Conservation (phyloP, 2,329 filamentous ascomycete species). For the Fusarium sp. region DNA sequence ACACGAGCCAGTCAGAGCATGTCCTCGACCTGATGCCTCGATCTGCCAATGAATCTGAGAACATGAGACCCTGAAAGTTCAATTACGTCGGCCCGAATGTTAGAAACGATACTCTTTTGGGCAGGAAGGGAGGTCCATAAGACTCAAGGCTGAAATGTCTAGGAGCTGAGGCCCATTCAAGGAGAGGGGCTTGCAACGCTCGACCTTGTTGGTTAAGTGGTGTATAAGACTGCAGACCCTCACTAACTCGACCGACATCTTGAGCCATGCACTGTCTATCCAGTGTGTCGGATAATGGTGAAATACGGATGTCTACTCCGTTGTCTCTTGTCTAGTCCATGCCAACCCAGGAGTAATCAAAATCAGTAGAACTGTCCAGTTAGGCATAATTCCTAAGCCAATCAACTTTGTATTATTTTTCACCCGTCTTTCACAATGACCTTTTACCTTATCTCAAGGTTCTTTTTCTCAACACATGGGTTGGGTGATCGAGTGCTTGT, state of each 20-base stretch:
- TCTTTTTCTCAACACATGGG: background rate
- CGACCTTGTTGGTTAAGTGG: background rate
- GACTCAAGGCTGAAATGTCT: background rate
- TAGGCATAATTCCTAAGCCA: background rate
- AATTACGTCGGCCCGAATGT: background rate
- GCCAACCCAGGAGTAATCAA: background rate
- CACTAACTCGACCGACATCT: fast-evolving
- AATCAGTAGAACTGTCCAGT: background rate
- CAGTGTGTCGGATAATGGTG: background rate
- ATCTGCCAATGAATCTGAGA: background rate
- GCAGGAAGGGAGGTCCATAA: background rate
- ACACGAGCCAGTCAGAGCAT: background rate
- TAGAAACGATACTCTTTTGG: background rate
- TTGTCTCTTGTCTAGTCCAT: background rate
- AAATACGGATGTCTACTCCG: background rate
- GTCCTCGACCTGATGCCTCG: background rate
- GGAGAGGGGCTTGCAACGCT: background rate
- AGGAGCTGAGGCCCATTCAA: background rate
- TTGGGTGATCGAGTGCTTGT: background rate
- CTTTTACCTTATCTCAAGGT: background rate
- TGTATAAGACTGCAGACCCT: background rate
- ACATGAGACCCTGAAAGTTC: background rate
- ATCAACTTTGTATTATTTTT: background rate
- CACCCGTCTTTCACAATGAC: background rate
- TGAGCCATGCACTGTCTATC: background rate